Evolutionary conservation across 352 stramenopile species (phyloP).

Genomic region (Globisporangium irregulare): DNA sequence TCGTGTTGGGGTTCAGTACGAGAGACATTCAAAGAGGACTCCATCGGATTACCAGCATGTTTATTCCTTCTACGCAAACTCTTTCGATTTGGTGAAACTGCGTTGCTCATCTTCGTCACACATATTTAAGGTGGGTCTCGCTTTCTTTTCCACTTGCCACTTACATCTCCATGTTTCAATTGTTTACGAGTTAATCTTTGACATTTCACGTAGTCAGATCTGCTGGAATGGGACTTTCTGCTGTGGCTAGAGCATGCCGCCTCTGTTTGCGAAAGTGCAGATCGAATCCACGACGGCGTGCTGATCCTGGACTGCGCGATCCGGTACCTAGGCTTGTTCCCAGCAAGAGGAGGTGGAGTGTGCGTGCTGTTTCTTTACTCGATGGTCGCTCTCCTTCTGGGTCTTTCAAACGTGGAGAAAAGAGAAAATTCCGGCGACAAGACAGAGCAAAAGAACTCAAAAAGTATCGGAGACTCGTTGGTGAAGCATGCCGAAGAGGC

Average conservation of each 20-base stretch:
- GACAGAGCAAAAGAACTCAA: background rate
- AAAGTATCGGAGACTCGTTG: background rate
- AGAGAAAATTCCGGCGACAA: background rate
- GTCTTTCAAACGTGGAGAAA: background rate
- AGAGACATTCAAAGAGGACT: constrained; percentile 37
- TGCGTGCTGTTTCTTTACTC: constrained; percentile 6
- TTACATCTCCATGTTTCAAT: background rate
- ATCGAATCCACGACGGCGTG: constrained; percentile 26
- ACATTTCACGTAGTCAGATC: constrained; percentile 29
- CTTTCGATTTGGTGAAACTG: constrained; percentile 12
- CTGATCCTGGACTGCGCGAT: constrained; percentile 36
- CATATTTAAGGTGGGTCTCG: constrained; percentile 12
- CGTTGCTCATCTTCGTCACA: background rate
- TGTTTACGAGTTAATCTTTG: background rate
- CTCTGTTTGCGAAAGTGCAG: constrained; percentile 37
- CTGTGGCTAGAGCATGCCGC: constrained; percentile 65
- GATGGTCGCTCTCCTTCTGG: constrained; percentile 11
- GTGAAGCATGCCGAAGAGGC: constrained; percentile 1
- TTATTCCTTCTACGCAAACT: constrained; percentile 40
- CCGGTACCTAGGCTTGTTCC: constrained; percentile 29
- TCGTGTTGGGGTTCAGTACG: constrained; percentile 59
- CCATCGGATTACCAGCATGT: constrained; percentile 26
- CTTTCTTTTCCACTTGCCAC: background rate
- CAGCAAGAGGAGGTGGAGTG: constrained; percentile 1
- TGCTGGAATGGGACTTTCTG: constrained; percentile 50